A percentile compares a stretch with the other conserved stretches of the same genome.
These are phyloP conservation scores for Chaetomium strumarium DNA, from an alignment of 2,329 filamentous ascomycete species.

Conservation along the genomic window DNA sequence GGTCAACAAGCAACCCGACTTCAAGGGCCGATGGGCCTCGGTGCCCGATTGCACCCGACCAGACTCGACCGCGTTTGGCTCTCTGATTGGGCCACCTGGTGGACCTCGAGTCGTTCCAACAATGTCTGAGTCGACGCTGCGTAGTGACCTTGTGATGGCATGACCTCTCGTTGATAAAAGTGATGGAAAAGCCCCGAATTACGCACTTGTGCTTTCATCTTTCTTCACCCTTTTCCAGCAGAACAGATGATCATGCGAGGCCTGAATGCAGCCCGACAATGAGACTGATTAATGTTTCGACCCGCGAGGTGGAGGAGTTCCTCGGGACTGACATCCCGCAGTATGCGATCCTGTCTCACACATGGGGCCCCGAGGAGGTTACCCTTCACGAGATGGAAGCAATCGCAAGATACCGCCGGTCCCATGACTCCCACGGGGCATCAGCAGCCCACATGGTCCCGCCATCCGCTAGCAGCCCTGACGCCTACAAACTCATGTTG, in stretches of 20 bases:
- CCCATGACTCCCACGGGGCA: conserved; percentile 1
- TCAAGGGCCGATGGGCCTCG: neutral
- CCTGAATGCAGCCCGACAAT: conserved; percentile 27
- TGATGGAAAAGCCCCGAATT: no score
- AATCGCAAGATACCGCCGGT: conserved; percentile 14
- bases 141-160: neutral
- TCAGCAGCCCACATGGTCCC: neutral
- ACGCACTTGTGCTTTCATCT: no score
- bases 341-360: conserved; percentile 38
- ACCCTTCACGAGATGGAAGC: conserved; percentile 17
- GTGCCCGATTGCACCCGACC: conserved; percentile 10
- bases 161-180: neutral
- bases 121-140: neutral
- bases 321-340: conserved; percentile 18
- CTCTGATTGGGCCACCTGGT: conserved; percentile 21
- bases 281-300: conserved; percentile 34
- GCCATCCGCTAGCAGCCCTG: conserved; percentile 27
- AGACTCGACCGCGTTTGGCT: neutral
- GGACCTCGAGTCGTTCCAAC: conserved; percentile 14
- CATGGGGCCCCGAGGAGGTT: conserved; percentile 27
- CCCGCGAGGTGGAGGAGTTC: conserved; percentile 28
- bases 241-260: no score
- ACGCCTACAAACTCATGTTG: conserved; percentile 29
- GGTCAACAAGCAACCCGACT: no score
- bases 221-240: no score